Evolutionary conservation across 2,329 filamentous ascomycete genomes (phyloP), one percentile per base, ranked within the genome.

Genomic region (Pyricularia grisea): DNA sequence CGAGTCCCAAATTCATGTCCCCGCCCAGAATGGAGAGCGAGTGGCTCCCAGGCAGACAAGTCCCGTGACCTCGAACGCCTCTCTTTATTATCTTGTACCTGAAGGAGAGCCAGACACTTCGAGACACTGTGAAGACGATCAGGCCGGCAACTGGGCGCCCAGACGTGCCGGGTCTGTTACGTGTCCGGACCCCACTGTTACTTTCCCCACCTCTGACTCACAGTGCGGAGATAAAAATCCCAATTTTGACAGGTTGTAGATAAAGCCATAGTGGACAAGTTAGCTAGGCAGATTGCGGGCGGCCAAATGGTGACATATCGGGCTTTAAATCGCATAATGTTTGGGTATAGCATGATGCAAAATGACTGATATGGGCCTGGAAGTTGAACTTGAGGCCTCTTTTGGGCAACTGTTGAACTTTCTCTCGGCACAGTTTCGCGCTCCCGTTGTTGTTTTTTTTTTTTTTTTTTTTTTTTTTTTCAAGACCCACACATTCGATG

Each of bases 121-220:
- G 60, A 63, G 60, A 63, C 60, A 63, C 60, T 63, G 60, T 63
- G 60, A 63, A 63, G 60, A 28, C 60, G 60, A 63, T 63, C 60
- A 28, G 17, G 25, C 25, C 60, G 60, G 60, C 60, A 63, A 28
- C 11, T 28, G 27, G 25, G 14, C 10, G 25, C 10, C 60, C 60
- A 63, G 23, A 28, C 60, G 25, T 63, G 25, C 25, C 25, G 23
- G 60, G 12, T 27, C 2, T 28, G 58, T 63, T 63, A 63, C 60
- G 60, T 63, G 60, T 63, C 60, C 10, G 25, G 27, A 28, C 60
- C 60, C 25, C 60, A 28, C 28, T 1, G 60, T 30, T 12, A 63
- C 60, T 14, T 63, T 63, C 60, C 17, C 60, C 60, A 28, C 60
- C 27, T 63, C 60, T 63, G 60, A 63, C 12, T 63, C 60, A 63